A percentile compares a stretch with the other conserved stretches of the same genome.
phyloP scores from a whole-genome alignment of 805 yeast genomes.

The Ascoidea asiatica region DNA sequence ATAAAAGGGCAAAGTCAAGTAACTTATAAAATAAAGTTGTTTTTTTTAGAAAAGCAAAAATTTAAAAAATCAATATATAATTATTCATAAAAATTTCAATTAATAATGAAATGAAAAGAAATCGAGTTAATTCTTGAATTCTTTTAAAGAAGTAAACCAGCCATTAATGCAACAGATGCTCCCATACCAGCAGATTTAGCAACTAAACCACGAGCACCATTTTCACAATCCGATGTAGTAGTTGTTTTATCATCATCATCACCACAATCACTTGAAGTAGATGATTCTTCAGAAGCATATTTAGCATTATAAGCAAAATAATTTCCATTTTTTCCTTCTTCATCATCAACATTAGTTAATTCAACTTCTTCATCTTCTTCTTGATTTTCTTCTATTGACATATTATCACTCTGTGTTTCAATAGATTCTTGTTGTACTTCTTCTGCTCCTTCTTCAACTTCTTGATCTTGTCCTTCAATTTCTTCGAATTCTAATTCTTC shows the following conservation, averaged over 20 bases:
- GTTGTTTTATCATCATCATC: neutral
- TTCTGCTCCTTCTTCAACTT: constrained; percentile 1
- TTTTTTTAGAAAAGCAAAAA: too few species aligned
- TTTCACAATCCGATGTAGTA: neutral
- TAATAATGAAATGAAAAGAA: too few species aligned
- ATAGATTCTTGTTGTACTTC: constrained; percentile 1
- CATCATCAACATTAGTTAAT: constrained; percentile 4
- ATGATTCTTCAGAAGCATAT: neutral
- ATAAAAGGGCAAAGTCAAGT: too few species aligned
- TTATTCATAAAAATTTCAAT: too few species aligned
- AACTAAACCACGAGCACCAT: neutral
- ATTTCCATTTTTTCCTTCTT: constrained; percentile 1
- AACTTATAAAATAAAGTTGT: too few species aligned
- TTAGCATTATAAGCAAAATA: neutral
- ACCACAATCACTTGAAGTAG: neutral
- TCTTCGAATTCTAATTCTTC: neutral
- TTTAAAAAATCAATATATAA: too few species aligned
- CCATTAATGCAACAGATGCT: neutral
- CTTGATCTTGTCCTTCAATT: neutral
- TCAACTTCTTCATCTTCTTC: constrained; percentile 6
- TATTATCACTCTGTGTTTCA: constrained; percentile 2
- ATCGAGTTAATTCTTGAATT: too few species aligned
- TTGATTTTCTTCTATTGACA: constrained; percentile 5
- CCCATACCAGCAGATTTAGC: neutral
- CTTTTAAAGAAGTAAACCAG: neutral